Conservation (phyloP, 2,329 filamentous ascomycete genomes). For the Colletotrichum neosansevieriae region DNA sequence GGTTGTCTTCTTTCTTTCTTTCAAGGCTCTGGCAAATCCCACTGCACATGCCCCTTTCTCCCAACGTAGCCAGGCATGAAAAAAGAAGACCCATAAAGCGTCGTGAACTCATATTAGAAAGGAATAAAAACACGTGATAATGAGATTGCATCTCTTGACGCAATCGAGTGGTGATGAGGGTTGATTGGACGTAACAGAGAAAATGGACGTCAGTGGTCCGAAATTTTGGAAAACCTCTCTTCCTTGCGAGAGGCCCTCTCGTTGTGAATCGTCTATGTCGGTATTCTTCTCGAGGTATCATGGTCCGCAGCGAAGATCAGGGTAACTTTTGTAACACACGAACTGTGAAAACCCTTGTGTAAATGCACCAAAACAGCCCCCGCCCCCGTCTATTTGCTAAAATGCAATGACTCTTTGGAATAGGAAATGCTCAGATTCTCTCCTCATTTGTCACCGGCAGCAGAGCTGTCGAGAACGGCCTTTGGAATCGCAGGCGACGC, state of each 20-base stretch:
- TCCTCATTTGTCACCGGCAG: conserved; percentile 57
- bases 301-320: conserved; percentile 56
- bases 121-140: conserved; percentile 33
- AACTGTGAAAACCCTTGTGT: conserved; percentile 58
- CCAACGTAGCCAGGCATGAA: conserved; percentile 29
- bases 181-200: conserved; percentile 46
- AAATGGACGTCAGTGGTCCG: conserved; percentile 48
- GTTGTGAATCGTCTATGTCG: conserved; percentile 58
- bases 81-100: conserved; percentile 36
- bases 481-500: conserved; percentile 76
- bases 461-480: conserved; percentile 64
- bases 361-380: conserved; percentile 61
- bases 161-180: conserved; percentile 37
- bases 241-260: conserved; percentile 50
- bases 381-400: conserved; percentile 64
- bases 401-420: conserved; percentile 56
- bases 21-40: conserved; percentile 26
- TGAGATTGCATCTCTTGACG: conserved; percentile 29
- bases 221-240: conserved; percentile 43
- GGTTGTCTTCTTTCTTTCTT: conserved; percentile 33
- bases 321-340: conserved; percentile 62
- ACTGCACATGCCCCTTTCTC: conserved; percentile 12
- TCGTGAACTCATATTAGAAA: conserved; percentile 41
- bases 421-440: conserved; percentile 43
- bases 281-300: conserved; percentile 59